Evolutionary conservation across 257 asterid species (phyloP).

Genomic region (Lithospermum erythrorhizon): DNA sequence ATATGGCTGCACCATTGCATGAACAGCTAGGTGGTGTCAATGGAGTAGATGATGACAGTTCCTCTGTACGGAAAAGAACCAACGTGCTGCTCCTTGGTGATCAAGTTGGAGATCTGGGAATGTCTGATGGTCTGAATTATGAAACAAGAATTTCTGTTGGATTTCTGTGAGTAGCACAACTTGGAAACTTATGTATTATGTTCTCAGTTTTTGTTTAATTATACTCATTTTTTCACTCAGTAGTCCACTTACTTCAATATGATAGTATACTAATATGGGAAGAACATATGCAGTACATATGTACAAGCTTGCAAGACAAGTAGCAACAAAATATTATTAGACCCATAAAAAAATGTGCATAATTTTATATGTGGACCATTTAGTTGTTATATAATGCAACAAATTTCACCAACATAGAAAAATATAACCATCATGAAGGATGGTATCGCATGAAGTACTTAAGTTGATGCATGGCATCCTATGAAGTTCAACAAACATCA

Average conservation of each 20-base stretch:
- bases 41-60: constrained; percentile 35
- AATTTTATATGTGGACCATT: no score
- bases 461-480: no score
- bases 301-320: no score
- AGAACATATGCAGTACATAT: no score
- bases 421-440: no score
- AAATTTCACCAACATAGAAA: no score
- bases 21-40: constrained; percentile 34
- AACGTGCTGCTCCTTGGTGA: constrained; percentile 91
- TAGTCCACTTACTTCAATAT: no score
- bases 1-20: constrained; percentile 82
- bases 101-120: constrained; percentile 90
- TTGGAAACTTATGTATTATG: not conserved
- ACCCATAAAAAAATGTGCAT: not conserved
- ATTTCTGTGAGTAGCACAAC: constrained; percentile 56
- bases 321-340: no score
- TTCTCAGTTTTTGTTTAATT: not conserved
- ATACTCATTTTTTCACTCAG: not conserved
- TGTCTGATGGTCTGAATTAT: constrained; percentile 85
- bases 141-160: constrained; percentile 77
- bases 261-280: no score
- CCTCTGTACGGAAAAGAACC: constrained; percentile 57
- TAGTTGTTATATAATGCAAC: no score
- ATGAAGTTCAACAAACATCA: no score
- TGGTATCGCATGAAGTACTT: no score